Evolutionary conservation across 768 basidiomycete species (phyloP).

Genomic region (Mycena leptocephala): DNA sequence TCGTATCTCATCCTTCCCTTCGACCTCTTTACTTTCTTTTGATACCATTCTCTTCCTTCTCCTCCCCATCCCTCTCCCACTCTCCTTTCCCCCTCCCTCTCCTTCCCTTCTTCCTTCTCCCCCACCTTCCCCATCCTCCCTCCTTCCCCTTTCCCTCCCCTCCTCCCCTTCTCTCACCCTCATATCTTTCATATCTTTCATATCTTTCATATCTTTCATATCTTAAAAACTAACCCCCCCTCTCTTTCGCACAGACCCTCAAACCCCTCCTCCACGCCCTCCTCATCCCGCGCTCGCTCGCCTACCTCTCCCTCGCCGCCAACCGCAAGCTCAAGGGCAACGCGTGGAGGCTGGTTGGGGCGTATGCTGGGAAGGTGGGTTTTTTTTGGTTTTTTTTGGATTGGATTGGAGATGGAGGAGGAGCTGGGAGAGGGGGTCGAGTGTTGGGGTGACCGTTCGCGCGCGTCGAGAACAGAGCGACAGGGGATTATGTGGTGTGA

Average conservation of each 20-base stretch:
- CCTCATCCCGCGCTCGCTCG: constrained; percentile 85
- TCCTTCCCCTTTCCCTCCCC: not conserved
- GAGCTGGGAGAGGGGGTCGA: too few species aligned
- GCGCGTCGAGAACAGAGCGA: too few species aligned
- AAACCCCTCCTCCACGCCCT: constrained; percentile 94
- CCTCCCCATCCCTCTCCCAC: too few species aligned
- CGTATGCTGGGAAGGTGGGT: constrained; percentile 66
- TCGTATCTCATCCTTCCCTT: too few species aligned
- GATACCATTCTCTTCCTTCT: not conserved
- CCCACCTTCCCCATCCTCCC: not conserved
- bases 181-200: too few species aligned
- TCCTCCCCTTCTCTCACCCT: not conserved
- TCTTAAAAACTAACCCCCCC: not conserved
- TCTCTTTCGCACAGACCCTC: constrained; percentile 66
- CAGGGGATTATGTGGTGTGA: too few species aligned
- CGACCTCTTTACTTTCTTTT: too few species aligned
- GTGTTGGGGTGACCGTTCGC: too few species aligned
- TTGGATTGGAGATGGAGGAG: too few species aligned
- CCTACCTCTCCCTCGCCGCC: constrained; percentile 89
- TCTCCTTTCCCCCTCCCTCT: not conserved
- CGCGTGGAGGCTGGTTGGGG: constrained; percentile 86
- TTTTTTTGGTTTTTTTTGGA: too few species aligned
- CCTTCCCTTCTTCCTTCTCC: not conserved
- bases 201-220: too few species aligned
- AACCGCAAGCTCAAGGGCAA: constrained; percentile 85